Evolutionary conservation across 2,329 filamentous ascomycete genomes (phyloP).

Genomic region (Exserohilum turcica): DNA sequence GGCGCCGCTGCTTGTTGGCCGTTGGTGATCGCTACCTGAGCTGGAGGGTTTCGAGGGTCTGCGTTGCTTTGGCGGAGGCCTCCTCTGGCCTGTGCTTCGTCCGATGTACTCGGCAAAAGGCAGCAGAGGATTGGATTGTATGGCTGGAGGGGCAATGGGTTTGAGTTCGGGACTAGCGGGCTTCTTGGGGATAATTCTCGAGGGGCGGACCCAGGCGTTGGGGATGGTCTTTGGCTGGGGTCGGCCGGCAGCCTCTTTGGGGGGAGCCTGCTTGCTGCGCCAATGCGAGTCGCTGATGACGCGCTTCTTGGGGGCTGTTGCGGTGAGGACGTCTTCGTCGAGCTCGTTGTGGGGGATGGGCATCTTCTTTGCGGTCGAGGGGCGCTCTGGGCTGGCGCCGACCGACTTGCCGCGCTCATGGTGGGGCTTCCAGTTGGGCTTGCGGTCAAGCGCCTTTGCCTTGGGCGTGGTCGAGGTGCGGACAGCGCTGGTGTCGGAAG

Average conservation of each 20-base stretch:
- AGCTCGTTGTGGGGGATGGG: conserved; percentile 45
- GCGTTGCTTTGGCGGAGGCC: conserved; percentile 27
- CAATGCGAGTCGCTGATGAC: conserved; percentile 94
- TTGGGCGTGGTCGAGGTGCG: conserved; percentile 36
- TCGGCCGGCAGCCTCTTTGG: conserved; percentile 36
- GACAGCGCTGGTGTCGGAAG: conserved; percentile 7
- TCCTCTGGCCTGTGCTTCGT: conserved; percentile 36
- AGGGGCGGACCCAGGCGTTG: conserved; percentile 48
- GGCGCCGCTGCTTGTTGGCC: conserved; percentile 43
- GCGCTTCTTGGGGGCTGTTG: conserved; percentile 80
- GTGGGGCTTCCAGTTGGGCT: conserved; percentile 32
- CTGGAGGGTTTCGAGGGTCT: conserved; percentile 40
- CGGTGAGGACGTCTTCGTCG: conserved; percentile 54
- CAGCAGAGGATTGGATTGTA: conserved; percentile 22
- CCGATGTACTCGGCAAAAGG: conserved; percentile 34
- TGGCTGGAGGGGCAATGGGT: conserved; percentile 14
- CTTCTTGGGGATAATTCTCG: conserved; percentile 32
- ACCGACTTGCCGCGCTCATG: conserved; percentile 32
- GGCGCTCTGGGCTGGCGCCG: conserved; percentile 35
- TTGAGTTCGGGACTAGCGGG: conserved; percentile 15
- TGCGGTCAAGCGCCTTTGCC: conserved; percentile 31
- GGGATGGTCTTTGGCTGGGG: conserved; percentile 43
- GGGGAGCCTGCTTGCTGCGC: conserved; percentile 60
- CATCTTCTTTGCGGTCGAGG: conserved; percentile 41
- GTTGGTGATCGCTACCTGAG: conserved; percentile 37